Evolutionary conservation across 441 rosid species (phyloP).

Genomic region (Euphorbia schlechtendalii): DNA sequence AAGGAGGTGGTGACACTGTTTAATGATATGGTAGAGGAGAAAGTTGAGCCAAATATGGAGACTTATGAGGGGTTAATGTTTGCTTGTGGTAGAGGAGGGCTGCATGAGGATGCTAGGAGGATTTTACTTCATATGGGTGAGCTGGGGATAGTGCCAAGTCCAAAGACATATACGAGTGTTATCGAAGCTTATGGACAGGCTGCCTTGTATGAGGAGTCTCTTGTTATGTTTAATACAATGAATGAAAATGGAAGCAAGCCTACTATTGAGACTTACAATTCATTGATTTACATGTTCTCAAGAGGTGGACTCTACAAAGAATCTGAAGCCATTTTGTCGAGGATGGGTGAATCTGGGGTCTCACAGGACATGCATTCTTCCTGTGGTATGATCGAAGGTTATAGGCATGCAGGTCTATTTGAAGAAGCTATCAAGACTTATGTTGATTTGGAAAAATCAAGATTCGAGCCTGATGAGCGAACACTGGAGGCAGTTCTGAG

Average conservation of each 20-base stretch:
- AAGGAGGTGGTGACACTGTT: conserved; percentile 94
- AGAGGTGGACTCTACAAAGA: conserved; percentile 81
- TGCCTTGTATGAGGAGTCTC: conserved; percentile 82
- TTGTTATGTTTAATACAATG: conserved; percentile 82
- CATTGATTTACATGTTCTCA: conserved; percentile 71
- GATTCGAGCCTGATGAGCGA: conserved; percentile 79
- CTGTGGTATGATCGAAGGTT: conserved; percentile 85
- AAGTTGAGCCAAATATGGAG: conserved; percentile 78
- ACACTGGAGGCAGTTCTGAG: conserved; percentile 88
- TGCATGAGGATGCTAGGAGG: conserved; percentile 72
- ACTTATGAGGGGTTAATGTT: conserved; percentile 84
- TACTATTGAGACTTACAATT: conserved; percentile 71
- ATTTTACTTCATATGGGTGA: conserved; percentile 70
- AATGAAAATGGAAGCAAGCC: conserved; percentile 78
- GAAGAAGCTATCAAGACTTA: conserved; percentile 90
- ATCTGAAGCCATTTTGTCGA: conserved; percentile 52
- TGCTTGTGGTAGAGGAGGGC: conserved; percentile 94
- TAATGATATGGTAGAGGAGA: conserved; percentile 94
- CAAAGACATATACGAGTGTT: conserved; percentile 73
- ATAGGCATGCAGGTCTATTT: conserved; percentile 80
- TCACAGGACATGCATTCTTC: conserved; percentile 58
- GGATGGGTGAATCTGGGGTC: conserved; percentile 61
- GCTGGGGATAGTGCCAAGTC: conserved; percentile 68
- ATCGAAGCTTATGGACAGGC: conserved; percentile 94
- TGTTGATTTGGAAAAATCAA: conserved; percentile 79